Percentiles rank a stretch among this genome's conserved stretches.
phyloP scores from a whole-genome alignment of 768 basidiomycete species.

The Lentinus tigrinus region DNA sequence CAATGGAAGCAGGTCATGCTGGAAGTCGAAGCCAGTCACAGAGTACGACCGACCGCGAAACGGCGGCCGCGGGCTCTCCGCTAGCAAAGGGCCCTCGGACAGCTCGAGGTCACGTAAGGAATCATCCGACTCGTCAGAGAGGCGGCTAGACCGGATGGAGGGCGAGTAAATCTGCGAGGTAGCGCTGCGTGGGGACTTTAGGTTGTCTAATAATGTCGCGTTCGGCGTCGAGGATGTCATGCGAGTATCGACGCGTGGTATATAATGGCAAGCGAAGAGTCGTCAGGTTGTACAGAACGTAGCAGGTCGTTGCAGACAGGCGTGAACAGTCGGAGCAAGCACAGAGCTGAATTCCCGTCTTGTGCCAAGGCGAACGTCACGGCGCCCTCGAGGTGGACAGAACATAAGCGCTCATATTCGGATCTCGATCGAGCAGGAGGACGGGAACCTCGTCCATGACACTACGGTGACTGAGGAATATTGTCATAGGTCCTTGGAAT shows the following conservation, averaged over 20 bases:
- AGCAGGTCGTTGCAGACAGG: neutral
- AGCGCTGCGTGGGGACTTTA: constrained; percentile 41
- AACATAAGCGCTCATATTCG: no score
- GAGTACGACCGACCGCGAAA: constrained; percentile 57
- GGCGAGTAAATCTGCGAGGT: constrained; percentile 34
- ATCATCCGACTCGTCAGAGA: constrained; percentile 59
- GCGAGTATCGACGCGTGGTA: neutral
- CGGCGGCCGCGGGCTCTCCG: constrained; percentile 28
- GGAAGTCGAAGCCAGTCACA: constrained; percentile 75
- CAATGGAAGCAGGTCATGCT: constrained; percentile 73
- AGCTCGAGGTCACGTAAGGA: constrained; percentile 81
- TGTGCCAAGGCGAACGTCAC: neutral
- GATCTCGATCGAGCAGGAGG: no score
- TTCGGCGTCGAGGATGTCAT: constrained; percentile 17
- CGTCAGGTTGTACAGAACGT: neutral
- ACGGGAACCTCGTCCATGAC: no score
- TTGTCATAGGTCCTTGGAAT: no score
- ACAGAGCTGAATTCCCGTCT: neutral
- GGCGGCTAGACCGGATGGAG: constrained; percentile 36
- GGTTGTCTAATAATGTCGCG: constrained; percentile 31
- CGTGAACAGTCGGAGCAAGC: neutral
- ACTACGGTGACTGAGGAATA: no score
- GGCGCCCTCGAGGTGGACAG: neutral
- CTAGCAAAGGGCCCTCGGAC: constrained; percentile 53
- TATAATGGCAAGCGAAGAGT: neutral